phyloP scores from a whole-genome alignment of 2,329 filamentous ascomycete genomes.

The Colletotrichum destructivum region DNA sequence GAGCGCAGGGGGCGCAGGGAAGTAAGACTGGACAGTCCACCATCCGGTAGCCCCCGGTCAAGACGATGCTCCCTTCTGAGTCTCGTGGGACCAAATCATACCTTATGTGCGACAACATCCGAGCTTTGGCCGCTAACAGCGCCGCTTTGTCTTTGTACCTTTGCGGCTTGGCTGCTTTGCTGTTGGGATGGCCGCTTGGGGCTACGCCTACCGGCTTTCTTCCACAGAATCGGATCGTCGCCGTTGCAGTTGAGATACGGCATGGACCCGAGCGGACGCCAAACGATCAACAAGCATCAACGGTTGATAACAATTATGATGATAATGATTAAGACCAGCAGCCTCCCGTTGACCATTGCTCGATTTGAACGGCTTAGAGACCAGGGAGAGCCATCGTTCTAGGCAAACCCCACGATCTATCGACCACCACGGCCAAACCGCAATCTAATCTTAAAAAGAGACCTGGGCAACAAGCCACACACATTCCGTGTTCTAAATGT shows the following conservation, averaged over 20 bases:
- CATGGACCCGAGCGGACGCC: constrained; percentile 21
- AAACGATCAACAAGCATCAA: background rate
- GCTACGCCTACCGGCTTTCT: constrained; percentile 19
- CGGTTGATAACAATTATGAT: background rate
- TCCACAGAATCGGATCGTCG: background rate
- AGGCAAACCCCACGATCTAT: constrained; percentile 4
- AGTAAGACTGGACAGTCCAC: constrained; percentile 13
- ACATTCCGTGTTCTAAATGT: constrained; percentile 18
- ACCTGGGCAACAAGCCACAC: constrained; percentile 16
- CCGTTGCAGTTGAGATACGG: constrained; percentile 29
- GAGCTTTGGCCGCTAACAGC: constrained; percentile 9
- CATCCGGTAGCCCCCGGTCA: constrained; percentile 7
- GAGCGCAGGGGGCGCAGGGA: constrained; percentile 21
- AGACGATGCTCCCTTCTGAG: constrained; percentile 31
- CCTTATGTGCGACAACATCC: constrained; percentile 12
- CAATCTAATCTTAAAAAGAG: constrained; percentile 25
- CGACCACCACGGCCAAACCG: background rate
- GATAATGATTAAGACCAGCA: background rate
- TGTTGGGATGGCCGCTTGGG: constrained; percentile 7
- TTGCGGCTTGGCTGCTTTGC: background rate
- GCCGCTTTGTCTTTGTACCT: constrained; percentile 3
- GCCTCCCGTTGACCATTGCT: background rate
- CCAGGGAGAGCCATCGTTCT: constrained; percentile 6
- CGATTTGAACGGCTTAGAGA: constrained; percentile 11
- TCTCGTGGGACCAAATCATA: constrained; percentile 19